Evolutionary conservation across 257 asterid species (phyloP).

Genomic region (Orobanche coerulescens): DNA sequence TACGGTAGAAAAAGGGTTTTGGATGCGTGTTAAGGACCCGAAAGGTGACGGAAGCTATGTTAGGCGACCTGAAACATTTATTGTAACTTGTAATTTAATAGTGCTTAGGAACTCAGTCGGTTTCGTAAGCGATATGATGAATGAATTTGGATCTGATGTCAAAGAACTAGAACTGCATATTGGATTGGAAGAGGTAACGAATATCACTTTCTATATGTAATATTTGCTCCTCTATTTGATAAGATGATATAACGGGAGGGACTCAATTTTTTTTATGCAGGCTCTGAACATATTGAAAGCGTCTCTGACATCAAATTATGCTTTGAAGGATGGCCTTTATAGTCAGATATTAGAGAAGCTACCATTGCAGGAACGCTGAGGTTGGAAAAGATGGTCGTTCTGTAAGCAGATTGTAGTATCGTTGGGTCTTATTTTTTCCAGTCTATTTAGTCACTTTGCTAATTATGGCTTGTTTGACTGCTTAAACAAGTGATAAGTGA

Average conservation of each 20-base stretch:
- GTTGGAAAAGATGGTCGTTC: no score
- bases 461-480: no score
- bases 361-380: neutral
- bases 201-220: neutral
- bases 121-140: neutral
- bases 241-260: neutral
- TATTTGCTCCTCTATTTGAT: neutral
- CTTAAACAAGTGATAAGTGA: no score
- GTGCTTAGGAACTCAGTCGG: neutral
- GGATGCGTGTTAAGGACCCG: neutral
- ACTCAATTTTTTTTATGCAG: neutral
- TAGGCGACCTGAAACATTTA: neutral
- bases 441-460: no score
- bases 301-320: neutral
- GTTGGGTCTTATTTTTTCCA: no score
- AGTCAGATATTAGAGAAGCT: neutral
- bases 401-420: no score
- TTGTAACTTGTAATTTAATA: constrained; percentile 12
- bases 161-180: constrained; percentile 4
- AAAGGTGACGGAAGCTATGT: constrained; percentile 14
- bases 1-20: neutral
- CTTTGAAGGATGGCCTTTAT: neutral
- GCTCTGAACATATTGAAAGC: neutral
- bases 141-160: neutral
- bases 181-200: constrained; percentile 14